Conservation (phyloP, 257 asterid genomes). For the Penstemon barbatus region DNA sequence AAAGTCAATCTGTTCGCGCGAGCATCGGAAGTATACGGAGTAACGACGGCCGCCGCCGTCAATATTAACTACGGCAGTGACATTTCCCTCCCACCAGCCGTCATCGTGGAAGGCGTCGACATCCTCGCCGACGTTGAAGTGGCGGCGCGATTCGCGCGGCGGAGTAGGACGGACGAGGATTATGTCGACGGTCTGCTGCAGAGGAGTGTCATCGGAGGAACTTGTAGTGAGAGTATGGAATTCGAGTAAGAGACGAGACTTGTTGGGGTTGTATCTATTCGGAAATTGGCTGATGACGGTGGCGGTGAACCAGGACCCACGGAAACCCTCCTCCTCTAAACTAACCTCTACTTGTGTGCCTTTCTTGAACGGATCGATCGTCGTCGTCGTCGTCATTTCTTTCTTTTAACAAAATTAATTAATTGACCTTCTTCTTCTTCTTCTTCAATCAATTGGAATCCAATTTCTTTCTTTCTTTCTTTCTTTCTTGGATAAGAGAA, state of each 20-base stretch:
- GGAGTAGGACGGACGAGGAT: slow-evolving; percentile 52
- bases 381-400: too few species aligned
- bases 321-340: slow-evolving; percentile 49
- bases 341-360: slow-evolving; percentile 55
- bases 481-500: not conserved
- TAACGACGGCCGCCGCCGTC: slow-evolving; percentile 22
- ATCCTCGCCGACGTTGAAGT: slow-evolving; percentile 48
- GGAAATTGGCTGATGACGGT: slow-evolving; percentile 40
- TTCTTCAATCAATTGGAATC: too few species aligned
- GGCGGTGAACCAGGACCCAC: slow-evolving; percentile 68
- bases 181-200: slow-evolving; percentile 33
- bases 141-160: slow-evolving; percentile 46
- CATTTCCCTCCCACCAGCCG: slow-evolving; percentile 71
- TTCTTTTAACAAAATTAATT: too few species aligned
- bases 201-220: slow-evolving; percentile 24
- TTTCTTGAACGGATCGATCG: slow-evolving; percentile 31
- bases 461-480: too few species aligned
- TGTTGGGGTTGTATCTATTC: slow-evolving; percentile 12
- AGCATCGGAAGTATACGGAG: slow-evolving; percentile 52
- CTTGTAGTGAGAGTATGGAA: slow-evolving; percentile 39
- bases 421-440: too few species aligned
- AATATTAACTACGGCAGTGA: slow-evolving; percentile 26
- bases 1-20: slow-evolving; percentile 55
- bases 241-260: slow-evolving; percentile 30
- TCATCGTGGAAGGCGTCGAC: slow-evolving; percentile 65